phyloP scores from a whole-genome alignment of 2,329 filamentous ascomycete genomes.

The Penicillium hordei region DNA sequence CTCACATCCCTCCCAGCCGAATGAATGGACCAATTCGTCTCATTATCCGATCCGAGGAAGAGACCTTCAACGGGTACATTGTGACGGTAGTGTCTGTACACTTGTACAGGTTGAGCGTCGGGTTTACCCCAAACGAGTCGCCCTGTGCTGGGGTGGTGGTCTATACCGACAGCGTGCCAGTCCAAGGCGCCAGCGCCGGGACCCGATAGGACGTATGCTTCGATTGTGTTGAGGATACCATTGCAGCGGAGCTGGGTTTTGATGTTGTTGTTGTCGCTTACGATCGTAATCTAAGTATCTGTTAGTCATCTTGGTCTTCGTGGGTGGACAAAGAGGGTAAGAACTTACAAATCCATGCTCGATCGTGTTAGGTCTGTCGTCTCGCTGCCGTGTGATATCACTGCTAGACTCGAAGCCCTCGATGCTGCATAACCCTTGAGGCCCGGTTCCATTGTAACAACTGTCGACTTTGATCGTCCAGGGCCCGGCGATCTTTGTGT shows the following conservation, averaged over 20 bases:
- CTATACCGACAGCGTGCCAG: conserved; percentile 17
- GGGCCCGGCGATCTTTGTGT: conserved; percentile 15
- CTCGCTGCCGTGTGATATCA: conserved; percentile 10
- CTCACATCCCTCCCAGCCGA: conserved; percentile 14
- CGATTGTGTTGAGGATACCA: conserved; percentile 12
- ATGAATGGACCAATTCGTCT: conserved; percentile 7
- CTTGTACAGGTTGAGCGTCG: conserved; percentile 1
- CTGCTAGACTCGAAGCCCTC: conserved; percentile 12
- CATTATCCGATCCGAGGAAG: conserved; percentile 11
- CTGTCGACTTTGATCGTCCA: conserved; percentile 13
- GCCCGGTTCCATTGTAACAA: conserved; percentile 6
- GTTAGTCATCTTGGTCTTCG: not conserved
- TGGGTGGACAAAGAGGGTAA: too few relatives aligned
- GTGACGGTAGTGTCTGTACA: conserved; percentile 5
- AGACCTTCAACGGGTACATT: not conserved
- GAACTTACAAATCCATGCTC: conserved; percentile 12
- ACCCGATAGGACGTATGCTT: conserved; percentile 15
- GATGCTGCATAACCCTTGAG: conserved; percentile 1
- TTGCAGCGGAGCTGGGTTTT: conserved; percentile 19
- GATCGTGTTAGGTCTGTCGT: conserved; percentile 4
- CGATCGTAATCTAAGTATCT: conserved; percentile 9
- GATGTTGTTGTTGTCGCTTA: not conserved
- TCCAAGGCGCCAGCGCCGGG: conserved; percentile 1
- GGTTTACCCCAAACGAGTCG: conserved; percentile 16
- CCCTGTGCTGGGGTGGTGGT: conserved; percentile 6